phyloP scores from a whole-genome alignment of 176 grass and related monocot genomes.

The Guadua angustifolia region DNA sequence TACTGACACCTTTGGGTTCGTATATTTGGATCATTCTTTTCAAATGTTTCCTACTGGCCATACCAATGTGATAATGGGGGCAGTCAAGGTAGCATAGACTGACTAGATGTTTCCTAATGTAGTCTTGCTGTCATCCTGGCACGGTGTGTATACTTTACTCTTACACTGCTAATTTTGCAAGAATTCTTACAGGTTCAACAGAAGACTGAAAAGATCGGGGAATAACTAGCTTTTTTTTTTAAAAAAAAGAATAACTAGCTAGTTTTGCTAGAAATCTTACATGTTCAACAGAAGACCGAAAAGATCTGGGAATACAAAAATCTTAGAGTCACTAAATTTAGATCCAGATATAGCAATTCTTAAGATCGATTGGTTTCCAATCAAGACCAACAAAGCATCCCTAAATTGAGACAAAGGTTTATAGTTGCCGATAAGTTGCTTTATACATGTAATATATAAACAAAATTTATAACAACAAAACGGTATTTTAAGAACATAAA shows the following conservation, averaged over 20 bases:
- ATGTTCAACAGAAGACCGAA: constrained; percentile 8
- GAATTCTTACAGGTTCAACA: constrained; percentile 20
- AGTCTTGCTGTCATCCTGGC: constrained; percentile 12
- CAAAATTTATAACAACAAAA: background rate
- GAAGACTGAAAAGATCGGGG: constrained; percentile 16
- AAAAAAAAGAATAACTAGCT: background rate
- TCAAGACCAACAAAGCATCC: constrained; percentile 16
- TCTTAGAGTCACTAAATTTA: constrained; percentile 30
- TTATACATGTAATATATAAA: background rate
- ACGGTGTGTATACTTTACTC: constrained; percentile 9
- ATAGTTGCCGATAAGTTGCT: background rate
- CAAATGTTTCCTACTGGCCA: background rate
- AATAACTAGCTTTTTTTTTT: background rate
- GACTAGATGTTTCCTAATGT: constrained; percentile 5
- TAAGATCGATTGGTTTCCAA: constrained; percentile 3
- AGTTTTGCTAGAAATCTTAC: constrained; percentile 11
- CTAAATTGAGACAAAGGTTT: background rate
- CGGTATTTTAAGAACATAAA: background rate
- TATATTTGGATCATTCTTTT: constrained; percentile 18
- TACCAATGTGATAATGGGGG: constrained; percentile 6
- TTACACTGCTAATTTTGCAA: constrained; percentile 26
- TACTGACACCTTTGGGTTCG: constrained; percentile 24
- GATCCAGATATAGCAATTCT: background rate
- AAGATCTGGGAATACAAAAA: background rate
- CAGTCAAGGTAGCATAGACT: constrained; percentile 6